These are phyloP conservation scores for Hibiscus mutabilis DNA, from an alignment of 345 rosid genomes.

Conservation along the genomic window DNA sequence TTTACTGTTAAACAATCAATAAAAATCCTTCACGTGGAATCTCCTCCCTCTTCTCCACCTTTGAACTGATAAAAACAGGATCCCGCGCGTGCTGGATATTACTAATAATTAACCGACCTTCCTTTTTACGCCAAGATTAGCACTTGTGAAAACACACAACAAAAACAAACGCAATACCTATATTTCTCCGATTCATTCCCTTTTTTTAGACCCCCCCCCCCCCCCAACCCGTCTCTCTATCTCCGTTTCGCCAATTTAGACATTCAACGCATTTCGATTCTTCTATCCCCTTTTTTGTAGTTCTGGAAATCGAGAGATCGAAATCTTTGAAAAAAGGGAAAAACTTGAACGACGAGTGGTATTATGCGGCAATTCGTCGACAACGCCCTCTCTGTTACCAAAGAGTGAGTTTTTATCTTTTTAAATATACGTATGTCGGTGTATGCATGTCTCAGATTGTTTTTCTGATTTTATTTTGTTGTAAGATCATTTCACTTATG, in stretches of 20 bases:
- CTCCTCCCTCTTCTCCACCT: background rate
- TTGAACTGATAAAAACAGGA: background rate
- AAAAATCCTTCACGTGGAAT: conserved; percentile 14
- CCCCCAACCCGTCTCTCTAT: background rate
- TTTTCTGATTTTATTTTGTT: background rate
- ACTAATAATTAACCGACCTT: conserved; percentile 16
- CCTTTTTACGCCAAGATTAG: conserved; percentile 34
- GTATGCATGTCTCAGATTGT: background rate
- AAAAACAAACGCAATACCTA: background rate
- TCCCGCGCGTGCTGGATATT: background rate
- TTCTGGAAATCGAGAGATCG: background rate
- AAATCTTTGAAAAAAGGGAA: background rate
- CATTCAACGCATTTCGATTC: background rate
- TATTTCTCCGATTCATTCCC: conserved; percentile 14
- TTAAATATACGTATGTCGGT: background rate
- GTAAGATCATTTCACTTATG: background rate
- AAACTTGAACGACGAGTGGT: background rate
- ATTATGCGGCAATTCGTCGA: conserved; percentile 81
- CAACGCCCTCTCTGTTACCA: conserved; percentile 73
- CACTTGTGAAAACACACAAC: conserved; percentile 13
- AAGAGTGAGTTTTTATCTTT: conserved; percentile 57
- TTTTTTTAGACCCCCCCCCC: background rate
- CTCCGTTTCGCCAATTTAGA: background rate
- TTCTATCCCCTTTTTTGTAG: background rate
- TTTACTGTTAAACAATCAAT: conserved; percentile 4